Percentiles rank a stretch among this genome's conserved stretches.
Evolutionary conservation across 2,329 filamentous ascomycete genomes (phyloP).

Genomic region (Setomelanomma holmii): DNA sequence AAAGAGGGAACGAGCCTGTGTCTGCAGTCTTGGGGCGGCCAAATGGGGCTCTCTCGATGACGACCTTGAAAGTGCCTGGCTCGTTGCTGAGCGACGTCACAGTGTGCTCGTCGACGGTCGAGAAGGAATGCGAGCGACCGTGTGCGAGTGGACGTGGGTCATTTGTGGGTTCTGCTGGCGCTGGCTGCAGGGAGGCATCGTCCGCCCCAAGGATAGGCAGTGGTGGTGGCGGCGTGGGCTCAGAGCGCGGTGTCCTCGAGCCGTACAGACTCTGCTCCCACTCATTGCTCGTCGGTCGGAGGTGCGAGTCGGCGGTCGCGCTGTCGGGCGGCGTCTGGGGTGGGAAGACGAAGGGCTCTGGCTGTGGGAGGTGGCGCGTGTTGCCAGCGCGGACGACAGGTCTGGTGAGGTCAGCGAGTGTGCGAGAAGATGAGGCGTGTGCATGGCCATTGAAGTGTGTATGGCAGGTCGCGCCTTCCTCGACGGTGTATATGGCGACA

Average conservation of each 20-base stretch:
- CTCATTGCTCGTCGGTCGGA: conserved; percentile 45
- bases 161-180: conserved; percentile 21
- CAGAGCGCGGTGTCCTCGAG: conserved; percentile 39
- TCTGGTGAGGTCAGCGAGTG: conserved; percentile 32
- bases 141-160: conserved; percentile 34
- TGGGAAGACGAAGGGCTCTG: conserved; percentile 49
- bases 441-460: neutral
- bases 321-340: conserved; percentile 49
- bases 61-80: conserved; percentile 75
- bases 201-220: conserved; percentile 23
- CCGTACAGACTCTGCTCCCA: conserved; percentile 46
- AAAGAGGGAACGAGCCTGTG: conserved; percentile 60
- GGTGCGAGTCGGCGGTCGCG: conserved; percentile 37
- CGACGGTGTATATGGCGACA: neutral
- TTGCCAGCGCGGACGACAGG: conserved; percentile 46
- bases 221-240: conserved; percentile 31
- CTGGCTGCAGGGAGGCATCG: conserved; percentile 22
- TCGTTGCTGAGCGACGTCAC: conserved; percentile 60
- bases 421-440: neutral
- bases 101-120: conserved; percentile 72
- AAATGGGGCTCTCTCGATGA: conserved; percentile 74
- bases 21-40: conserved; percentile 70
- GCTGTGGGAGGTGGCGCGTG: conserved; percentile 41
- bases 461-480: neutral
- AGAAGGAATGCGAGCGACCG: conserved; percentile 74